A percentile compares a stretch with the other conserved stretches of the same genome.
Evolutionary conservation across 2,329 filamentous ascomycete species (phyloP).

Genomic region (Colletotrichum sp.): DNA sequence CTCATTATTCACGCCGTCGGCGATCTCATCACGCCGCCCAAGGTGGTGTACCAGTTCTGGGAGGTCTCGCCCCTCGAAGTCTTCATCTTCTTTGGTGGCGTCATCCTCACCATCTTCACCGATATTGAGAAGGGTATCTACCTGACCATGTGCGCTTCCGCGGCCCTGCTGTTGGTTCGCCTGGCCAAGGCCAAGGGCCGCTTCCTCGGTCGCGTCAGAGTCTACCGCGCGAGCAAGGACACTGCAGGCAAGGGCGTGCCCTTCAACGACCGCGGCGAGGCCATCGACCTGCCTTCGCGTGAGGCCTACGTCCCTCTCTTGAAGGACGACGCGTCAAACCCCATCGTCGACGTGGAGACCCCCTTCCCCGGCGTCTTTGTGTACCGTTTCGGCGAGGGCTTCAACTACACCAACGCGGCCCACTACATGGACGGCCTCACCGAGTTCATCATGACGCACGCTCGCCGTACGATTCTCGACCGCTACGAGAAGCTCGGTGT

Average conservation of each 20-base stretch:
- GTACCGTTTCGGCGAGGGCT: constrained; percentile 56
- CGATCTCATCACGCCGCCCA: constrained; percentile 76
- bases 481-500: constrained; percentile 52
- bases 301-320: constrained; percentile 47
- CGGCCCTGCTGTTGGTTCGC: constrained; percentile 47
- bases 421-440: constrained; percentile 50
- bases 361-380: constrained; percentile 57
- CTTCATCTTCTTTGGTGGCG: constrained; percentile 76
- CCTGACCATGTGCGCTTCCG: constrained; percentile 48
- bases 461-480: constrained; percentile 43
- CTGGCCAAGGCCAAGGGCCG: constrained; percentile 51
- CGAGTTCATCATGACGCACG: constrained; percentile 44
- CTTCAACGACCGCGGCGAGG: constrained; percentile 20
- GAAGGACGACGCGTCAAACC: constrained; percentile 49
- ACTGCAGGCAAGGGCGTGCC: constrained; percentile 21
- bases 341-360: constrained; percentile 42
- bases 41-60: constrained; percentile 81
- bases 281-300: constrained; percentile 24
- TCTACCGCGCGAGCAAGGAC: constrained; percentile 24
- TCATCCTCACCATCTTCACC: constrained; percentile 60
- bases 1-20: constrained; percentile 86
- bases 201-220: constrained; percentile 47
- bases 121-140: constrained; percentile 58
- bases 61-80: constrained; percentile 76
- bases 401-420: constrained; percentile 58